A percentile compares a stretch with the other conserved stretches of the same genome.
Conservation (phyloP, 2,329 filamentous ascomycete species). For the Chalaropsis thielavioides region DNA sequence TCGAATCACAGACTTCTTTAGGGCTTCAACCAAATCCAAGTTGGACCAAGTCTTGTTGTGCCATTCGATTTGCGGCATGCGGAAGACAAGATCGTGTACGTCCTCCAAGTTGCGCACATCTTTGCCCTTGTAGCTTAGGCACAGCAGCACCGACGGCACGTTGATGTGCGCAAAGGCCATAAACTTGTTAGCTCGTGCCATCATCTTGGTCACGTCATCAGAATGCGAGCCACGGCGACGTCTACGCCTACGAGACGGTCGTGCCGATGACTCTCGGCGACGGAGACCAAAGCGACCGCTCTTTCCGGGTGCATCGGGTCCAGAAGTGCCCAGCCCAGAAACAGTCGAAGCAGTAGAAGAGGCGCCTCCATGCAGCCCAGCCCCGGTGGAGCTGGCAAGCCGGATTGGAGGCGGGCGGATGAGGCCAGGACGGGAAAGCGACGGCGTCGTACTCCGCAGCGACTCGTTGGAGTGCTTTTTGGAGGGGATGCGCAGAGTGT, state of each 20-base stretch:
- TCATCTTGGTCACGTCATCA: constrained; percentile 94
- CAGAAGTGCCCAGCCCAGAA: background rate
- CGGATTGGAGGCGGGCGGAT: constrained; percentile 22
- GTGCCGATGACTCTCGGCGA: constrained; percentile 31
- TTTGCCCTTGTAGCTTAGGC: constrained; percentile 91
- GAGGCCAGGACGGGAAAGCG: constrained; percentile 1
- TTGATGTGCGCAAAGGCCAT: constrained; percentile 96
- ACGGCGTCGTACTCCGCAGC: constrained; percentile 28
- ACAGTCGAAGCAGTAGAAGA: background rate
- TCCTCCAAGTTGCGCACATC: constrained; percentile 92
- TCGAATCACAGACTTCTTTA: constrained; percentile 90
- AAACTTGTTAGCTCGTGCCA: constrained; percentile 84
- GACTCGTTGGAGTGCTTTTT: constrained; percentile 43
- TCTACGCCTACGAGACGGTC: constrained; percentile 30
- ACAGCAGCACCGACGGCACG: constrained; percentile 87
- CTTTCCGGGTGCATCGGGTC: background rate
- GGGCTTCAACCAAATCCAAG: constrained; percentile 74
- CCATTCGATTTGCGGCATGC: constrained; percentile 85
- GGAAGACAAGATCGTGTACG: constrained; percentile 94
- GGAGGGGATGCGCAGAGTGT: constrained; percentile 32
- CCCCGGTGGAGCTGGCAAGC: background rate
- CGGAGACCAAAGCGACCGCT: constrained; percentile 39
- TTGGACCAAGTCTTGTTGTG: constrained; percentile 99
- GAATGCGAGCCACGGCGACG: constrained; percentile 37
- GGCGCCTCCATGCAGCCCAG: background rate